phyloP scores from a whole-genome alignment of 2,329 filamentous ascomycete genomes.

The Dactylellina haptotyla region DNA sequence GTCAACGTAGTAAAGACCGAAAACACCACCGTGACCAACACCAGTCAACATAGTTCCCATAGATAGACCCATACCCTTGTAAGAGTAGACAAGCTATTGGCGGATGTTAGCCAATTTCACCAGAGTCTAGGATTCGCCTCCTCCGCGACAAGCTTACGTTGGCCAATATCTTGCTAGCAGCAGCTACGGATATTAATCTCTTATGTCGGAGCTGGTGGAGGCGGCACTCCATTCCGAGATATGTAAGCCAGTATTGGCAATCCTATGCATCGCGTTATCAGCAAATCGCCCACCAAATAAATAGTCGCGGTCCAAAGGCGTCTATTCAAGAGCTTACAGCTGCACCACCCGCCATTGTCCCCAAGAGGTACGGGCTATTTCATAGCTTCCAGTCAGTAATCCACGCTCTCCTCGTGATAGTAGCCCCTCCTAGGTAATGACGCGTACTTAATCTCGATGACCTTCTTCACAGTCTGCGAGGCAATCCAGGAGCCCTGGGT shows the following conservation, averaged over 20 bases:
- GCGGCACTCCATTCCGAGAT: conserved; percentile 98
- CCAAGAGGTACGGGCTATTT: conserved; percentile 70
- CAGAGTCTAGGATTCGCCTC: not conserved
- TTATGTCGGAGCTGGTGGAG: conserved; percentile 99
- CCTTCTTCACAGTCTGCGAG: conserved; percentile 99
- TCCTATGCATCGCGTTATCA: conserved; percentile 66
- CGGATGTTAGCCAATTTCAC: conserved; percentile 56
- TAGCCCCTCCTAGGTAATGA: conserved; percentile 7
- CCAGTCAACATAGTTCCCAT: conserved; percentile 99
- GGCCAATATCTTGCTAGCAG: conserved; percentile 96
- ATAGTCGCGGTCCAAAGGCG: not conserved
- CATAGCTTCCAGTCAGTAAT: conserved; percentile 24
- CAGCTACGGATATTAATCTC: conserved; percentile 95
- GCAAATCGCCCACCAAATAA: not conserved
- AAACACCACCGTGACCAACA: conserved; percentile 93
- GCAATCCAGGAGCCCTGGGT: conserved; percentile 99
- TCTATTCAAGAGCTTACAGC: conserved; percentile 69
- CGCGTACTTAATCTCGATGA: conserved; percentile 96
- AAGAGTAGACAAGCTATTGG: conserved; percentile 79
- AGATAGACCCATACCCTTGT: conserved; percentile 98
- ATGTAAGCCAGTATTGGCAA: conserved; percentile 99
- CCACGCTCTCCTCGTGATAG: not conserved
- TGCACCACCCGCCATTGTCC: conserved; percentile 98
- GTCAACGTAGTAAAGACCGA: conserved; percentile 98
- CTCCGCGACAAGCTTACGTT: conserved; percentile 67